Evolutionary conservation across 2,329 filamentous ascomycete genomes (phyloP), one percentile per base, ranked within the genome.

Genomic region (Tetracladium maxilliforme): DNA sequence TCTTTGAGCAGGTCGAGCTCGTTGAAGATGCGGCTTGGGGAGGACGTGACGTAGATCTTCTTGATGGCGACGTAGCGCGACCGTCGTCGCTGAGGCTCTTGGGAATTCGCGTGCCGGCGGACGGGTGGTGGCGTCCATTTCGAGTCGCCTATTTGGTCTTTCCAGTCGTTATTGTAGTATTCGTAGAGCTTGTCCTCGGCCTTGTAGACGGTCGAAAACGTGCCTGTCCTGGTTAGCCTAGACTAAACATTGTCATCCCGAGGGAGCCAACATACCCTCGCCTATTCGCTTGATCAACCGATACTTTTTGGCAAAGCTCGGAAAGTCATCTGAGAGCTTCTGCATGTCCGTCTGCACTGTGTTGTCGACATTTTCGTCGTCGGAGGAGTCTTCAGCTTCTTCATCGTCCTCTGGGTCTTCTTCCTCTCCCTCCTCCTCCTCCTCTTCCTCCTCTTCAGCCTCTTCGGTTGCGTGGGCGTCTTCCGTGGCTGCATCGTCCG

Each of bases 31-130:
- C 90, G 80, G 15, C 75, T 65, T 1, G 90, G 90, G 37, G 84
- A 94, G 33, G 86, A 94, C 1, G 92, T 98, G 35, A 95, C 90
- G 49, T 98, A 98, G 39, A 98, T 98, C 58, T 98, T 98, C 58
- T 98, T 98, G 51, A 98, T 81, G 12, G 92, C 90, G 33, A 98
- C 92, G 43, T 77, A 95, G 45, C 78, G 81, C 14, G 77, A 61
- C 36, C 56, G 64, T 25, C 54, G 56, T 27, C 54, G 55, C 20
- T 48, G 48, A n/a, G n/a, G n/a, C n/a, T n/a, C n/a, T 13, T 39
- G 44, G 12, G 44, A 37, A 26, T 47, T 40, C 19, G 41, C 20
- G 29, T 49, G 51, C 37, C 48, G 61, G 44, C 70, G 77, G 8
- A 70, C 45, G 1, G 73, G 70, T n/a, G 73, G 77, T n/a, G 71